Conservation (phyloP, 345 rosid genomes). For the Hibiscus tridactylites region DNA sequence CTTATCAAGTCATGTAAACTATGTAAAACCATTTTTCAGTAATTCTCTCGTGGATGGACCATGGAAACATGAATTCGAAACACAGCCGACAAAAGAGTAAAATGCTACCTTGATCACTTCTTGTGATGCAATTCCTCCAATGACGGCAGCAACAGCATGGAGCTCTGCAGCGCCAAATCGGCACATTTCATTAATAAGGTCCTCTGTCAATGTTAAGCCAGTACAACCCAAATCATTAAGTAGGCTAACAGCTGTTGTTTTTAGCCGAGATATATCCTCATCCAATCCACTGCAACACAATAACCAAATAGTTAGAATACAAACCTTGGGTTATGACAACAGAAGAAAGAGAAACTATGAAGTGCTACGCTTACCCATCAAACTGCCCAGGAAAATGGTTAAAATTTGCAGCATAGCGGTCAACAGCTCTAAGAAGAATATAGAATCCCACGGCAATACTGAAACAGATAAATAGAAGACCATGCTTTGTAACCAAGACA, state of each 20-base stretch:
- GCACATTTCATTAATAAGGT: conserved; percentile 91
- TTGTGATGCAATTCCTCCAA: conserved; percentile 92
- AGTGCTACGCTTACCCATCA: conserved; percentile 58
- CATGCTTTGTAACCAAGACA: conserved; percentile 7
- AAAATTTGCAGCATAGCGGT: conserved; percentile 76
- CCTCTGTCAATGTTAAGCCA: conserved; percentile 72
- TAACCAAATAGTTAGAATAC: neutral
- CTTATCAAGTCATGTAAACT: neutral
- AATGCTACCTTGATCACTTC: conserved; percentile 79
- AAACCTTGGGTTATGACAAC: neutral
- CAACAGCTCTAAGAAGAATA: conserved; percentile 85
- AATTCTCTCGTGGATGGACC: neutral
- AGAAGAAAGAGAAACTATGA: neutral
- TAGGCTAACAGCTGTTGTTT: conserved; percentile 56
- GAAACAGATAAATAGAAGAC: conserved; percentile 14
- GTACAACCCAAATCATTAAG: conserved; percentile 82
- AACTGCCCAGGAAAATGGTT: conserved; percentile 92
- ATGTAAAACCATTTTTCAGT: neutral
- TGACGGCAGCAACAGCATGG: conserved; percentile 84
- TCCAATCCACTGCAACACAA: conserved; percentile 54
- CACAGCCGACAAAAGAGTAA: conserved; percentile 8
- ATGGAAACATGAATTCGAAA: neutral
- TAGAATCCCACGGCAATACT: conserved; percentile 80
- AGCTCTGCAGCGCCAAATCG: conserved; percentile 96
- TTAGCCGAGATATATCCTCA: conserved; percentile 80